A percentile compares a stretch with the other conserved stretches of the same genome.
phyloP scores from a whole-genome alignment of 1,139 yeast species.

The Kodamaea anthophila region DNA sequence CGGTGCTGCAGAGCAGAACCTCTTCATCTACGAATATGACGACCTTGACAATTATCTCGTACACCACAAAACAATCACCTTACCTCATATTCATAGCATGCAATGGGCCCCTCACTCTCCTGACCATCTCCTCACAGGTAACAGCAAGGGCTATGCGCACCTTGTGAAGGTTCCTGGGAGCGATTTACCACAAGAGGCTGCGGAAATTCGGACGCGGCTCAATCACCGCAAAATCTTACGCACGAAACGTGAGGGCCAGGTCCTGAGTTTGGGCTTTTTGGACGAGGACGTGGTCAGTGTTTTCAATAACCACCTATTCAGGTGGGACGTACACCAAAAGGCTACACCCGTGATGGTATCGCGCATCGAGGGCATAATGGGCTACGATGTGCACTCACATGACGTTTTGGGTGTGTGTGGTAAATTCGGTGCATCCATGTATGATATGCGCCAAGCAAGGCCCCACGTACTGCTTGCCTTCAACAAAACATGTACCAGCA shows the following conservation, averaged over 20 bases:
- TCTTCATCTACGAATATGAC: conserved; percentile 59
- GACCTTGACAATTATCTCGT: conserved; percentile 41
- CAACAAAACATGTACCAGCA: conserved; percentile 4
- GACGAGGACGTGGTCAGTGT: conserved; percentile 38
- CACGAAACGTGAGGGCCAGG: conserved; percentile 19
- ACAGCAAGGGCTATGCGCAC: conserved; percentile 63
- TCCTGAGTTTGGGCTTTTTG: conserved; percentile 24
- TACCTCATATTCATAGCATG: conserved; percentile 62
- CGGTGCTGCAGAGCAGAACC: conserved; percentile 48
- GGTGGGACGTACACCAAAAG: conserved; percentile 63
- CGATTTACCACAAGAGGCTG: conserved; percentile 34
- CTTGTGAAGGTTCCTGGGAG: conserved; percentile 53
- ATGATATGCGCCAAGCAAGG: conserved; percentile 50
- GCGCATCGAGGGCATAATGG: conserved; percentile 43
- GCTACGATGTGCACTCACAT: conserved; percentile 46
- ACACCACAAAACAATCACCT: conserved; percentile 68
- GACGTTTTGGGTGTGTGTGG: conserved; percentile 56
- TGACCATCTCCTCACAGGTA: conserved; percentile 56
- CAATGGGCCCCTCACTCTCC: conserved; percentile 51
- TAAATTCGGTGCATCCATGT: conserved; percentile 60
- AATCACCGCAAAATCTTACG: conserved; percentile 62
- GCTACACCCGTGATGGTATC: conserved; percentile 49
- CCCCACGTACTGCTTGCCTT: conserved; percentile 2
- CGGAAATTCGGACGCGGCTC: conserved; percentile 68
- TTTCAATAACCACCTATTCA: conserved; percentile 58